Evolutionary conservation across 495 filamentous ascomycete genomes (phyloP).

Genomic region (Chaetomium cochliodes): DNA sequence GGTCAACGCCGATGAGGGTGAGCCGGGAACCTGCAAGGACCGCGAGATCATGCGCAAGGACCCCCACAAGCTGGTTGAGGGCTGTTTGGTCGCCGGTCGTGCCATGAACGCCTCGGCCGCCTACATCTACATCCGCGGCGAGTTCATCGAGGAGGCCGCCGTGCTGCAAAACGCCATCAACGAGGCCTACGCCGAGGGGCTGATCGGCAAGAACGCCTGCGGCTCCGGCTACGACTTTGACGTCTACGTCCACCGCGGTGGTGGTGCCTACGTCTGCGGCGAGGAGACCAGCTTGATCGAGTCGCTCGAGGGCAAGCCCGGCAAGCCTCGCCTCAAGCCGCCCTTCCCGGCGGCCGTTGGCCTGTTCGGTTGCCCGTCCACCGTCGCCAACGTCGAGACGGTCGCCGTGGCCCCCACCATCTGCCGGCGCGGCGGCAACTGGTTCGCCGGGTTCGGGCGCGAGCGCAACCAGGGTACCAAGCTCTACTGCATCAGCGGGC

Average conservation of each 20-base stretch:
- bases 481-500: conserved; percentile 96
- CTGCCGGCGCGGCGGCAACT: conserved; percentile 83
- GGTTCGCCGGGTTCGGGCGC: conserved; percentile 91
- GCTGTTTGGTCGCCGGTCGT: conserved; percentile 92
- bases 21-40: conserved; percentile 98
- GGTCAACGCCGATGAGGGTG: conserved; percentile 97
- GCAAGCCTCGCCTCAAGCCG: conserved; percentile 97
- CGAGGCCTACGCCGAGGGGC: conserved; percentile 88
- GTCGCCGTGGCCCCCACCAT: conserved; percentile 94
- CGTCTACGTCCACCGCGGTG: conserved; percentile 92
- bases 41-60: conserved; percentile 99
- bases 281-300: conserved; percentile 98
- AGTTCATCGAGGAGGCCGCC: conserved; percentile 97
- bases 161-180: conserved; percentile 92
- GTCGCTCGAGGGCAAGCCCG: conserved; percentile 95
- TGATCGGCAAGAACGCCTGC: conserved; percentile 98
- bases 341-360: conserved; percentile 97
- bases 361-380: conserved; percentile 95
- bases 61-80: conserved; percentile 96
- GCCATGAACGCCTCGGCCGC: conserved; percentile 98
- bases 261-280: conserved; percentile 95
- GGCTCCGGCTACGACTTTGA: conserved; percentile 97
- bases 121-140: conserved; percentile 99
- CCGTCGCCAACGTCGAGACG: conserved; percentile 97
- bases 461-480: conserved; percentile 96